Evolutionary conservation across 345 rosid genomes (phyloP).

Genomic region (Odontarrhena argentea): DNA sequence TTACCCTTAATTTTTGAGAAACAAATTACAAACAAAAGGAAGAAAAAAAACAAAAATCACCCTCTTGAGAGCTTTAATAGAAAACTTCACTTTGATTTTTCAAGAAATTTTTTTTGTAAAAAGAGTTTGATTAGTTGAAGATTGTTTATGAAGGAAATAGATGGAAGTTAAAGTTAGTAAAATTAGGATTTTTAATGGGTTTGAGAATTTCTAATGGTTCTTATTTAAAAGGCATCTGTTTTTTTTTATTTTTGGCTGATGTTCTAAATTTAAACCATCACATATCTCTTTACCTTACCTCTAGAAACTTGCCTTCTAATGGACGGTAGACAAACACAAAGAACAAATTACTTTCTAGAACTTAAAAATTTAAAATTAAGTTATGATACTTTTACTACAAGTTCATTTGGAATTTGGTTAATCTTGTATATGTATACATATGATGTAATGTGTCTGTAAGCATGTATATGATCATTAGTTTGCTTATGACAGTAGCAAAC

Average conservation of each 20-base stretch:
- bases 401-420: constrained; percentile 4
- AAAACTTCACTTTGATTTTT: constrained; percentile 17
- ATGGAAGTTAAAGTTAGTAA: constrained; percentile 13
- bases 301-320: constrained; percentile 31
- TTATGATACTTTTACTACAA: not conserved
- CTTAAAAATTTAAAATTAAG: not conserved
- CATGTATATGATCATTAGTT: constrained; percentile 2
- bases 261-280: constrained; percentile 19
- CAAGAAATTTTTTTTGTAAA: not conserved
- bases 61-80: constrained; percentile 7
- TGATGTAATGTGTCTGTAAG: not conserved
- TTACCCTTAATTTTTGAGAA: not conserved
- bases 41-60: not conserved
- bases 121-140: constrained; percentile 19
- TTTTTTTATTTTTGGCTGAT: constrained; percentile 40
- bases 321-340: constrained; percentile 14
- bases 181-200: constrained; percentile 13
- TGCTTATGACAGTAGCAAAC: constrained; percentile 31
- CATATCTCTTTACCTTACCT: constrained; percentile 1
- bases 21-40: not conserved
- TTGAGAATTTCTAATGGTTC: constrained; percentile 22
- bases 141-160: constrained; percentile 9
- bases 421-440: constrained; percentile 17
- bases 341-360: constrained; percentile 14
- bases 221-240: constrained; percentile 19